Evolutionary conservation across 495 filamentous ascomycete genomes (phyloP).

Genomic region (Penicillium subrubescens): DNA sequence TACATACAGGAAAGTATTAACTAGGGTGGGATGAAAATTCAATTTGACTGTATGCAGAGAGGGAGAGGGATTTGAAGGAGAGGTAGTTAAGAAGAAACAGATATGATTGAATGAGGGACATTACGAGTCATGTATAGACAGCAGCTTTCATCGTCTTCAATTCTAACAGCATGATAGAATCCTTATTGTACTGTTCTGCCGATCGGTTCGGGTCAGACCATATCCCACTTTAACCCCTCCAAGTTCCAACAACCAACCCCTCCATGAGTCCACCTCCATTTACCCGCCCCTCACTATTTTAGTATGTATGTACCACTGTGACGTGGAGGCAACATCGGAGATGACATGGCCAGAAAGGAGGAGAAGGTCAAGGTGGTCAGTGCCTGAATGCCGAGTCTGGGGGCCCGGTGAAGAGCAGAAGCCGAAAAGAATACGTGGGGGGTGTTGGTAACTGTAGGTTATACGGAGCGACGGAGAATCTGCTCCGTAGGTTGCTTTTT

Average conservation of each 20-base stretch:
- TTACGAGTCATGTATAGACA: too few relatives aligned
- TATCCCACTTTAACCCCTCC: not conserved
- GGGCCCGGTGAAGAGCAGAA: constrained; percentile 3
- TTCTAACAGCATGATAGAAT: too few relatives aligned
- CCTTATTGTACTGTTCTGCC: not conserved
- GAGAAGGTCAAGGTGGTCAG: not conserved
- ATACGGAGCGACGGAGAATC: not conserved
- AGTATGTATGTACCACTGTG: not conserved
- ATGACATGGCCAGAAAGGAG: not conserved
- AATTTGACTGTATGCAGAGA: not conserved
- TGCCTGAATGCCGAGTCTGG: constrained; percentile 2
- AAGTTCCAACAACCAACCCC: too few relatives aligned
- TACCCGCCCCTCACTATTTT: not conserved
- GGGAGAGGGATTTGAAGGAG: not conserved
- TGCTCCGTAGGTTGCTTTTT: not conserved
- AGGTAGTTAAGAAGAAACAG: not conserved
- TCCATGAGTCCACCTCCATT: not conserved
- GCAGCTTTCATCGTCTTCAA: too few relatives aligned
- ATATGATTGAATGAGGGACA: too few relatives aligned
- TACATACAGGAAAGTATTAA: not conserved
- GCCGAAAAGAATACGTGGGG: not conserved
- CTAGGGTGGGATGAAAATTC: not conserved
- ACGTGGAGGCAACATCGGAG: not conserved
- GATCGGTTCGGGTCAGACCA: not conserved
- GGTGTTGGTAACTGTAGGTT: not conserved